Evolutionary conservation across 2,329 filamentous ascomycete species (phyloP).

Genomic region (Talaromyces sp.): DNA sequence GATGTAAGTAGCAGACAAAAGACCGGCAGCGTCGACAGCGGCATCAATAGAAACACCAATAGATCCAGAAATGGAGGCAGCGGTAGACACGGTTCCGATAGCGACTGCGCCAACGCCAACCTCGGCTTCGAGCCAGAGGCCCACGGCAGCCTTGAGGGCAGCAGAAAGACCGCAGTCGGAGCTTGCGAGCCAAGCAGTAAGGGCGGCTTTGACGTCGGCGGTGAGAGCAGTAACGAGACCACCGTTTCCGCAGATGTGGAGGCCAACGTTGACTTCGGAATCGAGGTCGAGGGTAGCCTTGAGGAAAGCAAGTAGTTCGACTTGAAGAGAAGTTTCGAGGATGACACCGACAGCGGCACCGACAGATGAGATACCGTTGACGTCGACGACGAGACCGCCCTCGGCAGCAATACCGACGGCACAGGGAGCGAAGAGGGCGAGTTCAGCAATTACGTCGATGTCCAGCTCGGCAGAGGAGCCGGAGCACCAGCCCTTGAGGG

Average conservation of each 20-base stretch:
- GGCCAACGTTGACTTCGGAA: conserved; percentile 31
- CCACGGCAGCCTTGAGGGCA: conserved; percentile 30
- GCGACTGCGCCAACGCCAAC: conserved; percentile 28
- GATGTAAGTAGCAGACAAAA: conserved; percentile 29
- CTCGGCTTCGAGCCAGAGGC: conserved; percentile 34
- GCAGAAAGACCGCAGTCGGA: conserved; percentile 28
- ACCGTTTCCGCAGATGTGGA: conserved; percentile 34
- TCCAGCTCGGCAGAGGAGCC: conserved; percentile 26
- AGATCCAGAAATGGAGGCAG: conserved; percentile 32
- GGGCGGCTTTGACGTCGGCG: conserved; percentile 31
- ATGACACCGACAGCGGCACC: conserved; percentile 30
- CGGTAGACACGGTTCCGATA: conserved; percentile 27
- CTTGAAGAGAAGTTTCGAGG: conserved; percentile 30
- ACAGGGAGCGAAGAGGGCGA: conserved; percentile 34
- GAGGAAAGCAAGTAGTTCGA: conserved; percentile 31
- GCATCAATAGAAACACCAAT: conserved; percentile 32
- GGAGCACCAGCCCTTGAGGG: conserved; percentile 33
- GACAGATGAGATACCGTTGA: conserved; percentile 35
- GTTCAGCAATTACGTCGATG: conserved; percentile 29
- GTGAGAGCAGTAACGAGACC: conserved; percentile 31
- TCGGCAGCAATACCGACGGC: conserved; percentile 35
- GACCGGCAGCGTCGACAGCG: conserved; percentile 30
- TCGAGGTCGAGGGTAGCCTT: conserved; percentile 25
- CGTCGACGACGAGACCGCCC: conserved; percentile 34
- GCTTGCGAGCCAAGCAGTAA: conserved; percentile 31